Evolutionary conservation across 768 basidiomycete genomes (phyloP), one percentile per base, ranked within the genome.

Genomic region (Rhizopogon rudus): DNA sequence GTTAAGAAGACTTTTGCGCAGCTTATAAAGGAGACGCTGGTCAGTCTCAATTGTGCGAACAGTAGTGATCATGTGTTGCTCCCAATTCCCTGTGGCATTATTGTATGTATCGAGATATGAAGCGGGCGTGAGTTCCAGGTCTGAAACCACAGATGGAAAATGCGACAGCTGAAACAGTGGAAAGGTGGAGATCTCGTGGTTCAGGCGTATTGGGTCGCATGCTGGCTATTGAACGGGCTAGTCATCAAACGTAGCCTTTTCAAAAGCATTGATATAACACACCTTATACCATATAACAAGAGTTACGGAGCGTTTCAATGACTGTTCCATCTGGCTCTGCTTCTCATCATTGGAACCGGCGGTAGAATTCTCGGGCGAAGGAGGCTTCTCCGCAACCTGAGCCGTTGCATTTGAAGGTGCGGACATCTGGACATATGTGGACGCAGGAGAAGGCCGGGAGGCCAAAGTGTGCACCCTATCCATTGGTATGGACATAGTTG

Each of bases 251-350:
- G 46, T 48, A 44, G 43, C 8, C 50, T 4, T 25, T 50, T 52
- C 29, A 39, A 35, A 33, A 12, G 45, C 53, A n/a, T 4, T 25
- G 3, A 5, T 8, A 1, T 1, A 39, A 57, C 67, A 60, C 57
- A 83, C 82, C 72, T 84, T 81, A 71, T 86, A 85, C 86, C 86
- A 87, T 56, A 86, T 79, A 51, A 87, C 77, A 56, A 87, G 76
- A 1, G 83, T 86, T 8, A 86, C 77, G 5, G 84, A 81, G 35
- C 82, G 77, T 55, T 71, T 77, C 49, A 75, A 66, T 9, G 76
- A 67, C 22, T 73, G 72, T 52, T 71, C 69, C 55, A 71, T 59
- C 60, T 74, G 68, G 12, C 57, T 61, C 12, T 67, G 69, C 14
- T 59, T 62, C 55, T 71, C 65, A 37, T 69, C 57, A 29, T 39